Evolutionary conservation across 768 basidiomycete genomes (phyloP), one percentile per base, ranked within the genome.

Genomic region (Auriscalpium microsporum): DNA sequence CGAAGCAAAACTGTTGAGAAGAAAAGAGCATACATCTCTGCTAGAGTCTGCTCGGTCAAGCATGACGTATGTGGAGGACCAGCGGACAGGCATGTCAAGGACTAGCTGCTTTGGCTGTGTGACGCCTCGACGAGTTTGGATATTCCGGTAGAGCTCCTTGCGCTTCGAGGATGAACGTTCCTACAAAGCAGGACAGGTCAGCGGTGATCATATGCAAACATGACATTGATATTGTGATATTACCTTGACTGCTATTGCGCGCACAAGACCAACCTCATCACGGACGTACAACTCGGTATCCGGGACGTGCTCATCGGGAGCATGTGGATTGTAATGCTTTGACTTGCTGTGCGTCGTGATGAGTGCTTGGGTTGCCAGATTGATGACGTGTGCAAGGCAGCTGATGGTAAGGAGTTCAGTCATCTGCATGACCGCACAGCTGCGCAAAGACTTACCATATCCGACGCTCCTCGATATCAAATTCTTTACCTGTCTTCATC

Each of bases 21-120:
- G 2, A 28, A 28, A 28, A 28, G 28, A 42, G 17, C 40, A 17
- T 42, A 42, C 40, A 7, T 3, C 8, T 42, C 17, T 6, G 17
- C 8, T 17, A 42, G 17, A 17, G 13, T 13, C 13, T 9, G 40
- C 40, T 13, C 40, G 40, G 40, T 42, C 17, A 3, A 64, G 42
- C 71, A 72, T 70, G 10, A 65, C 48, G 52, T 62, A 70, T 0
- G 65, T 71, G 1, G 68, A 71, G 0, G 65, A 72, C 69, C 72
- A 73, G 8, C 63, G 49, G 8, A 71, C 65, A 6, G 55, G 57
- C 69, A 70, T 69, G 53, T 71, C 65, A 16, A 69, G 47, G 8
- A 70, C 38, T 1, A 71, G 62, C 10, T 59, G 49, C 1, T 50
- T 36, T 16, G 61, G 53, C 40, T 33, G 37, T 21, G 16, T 19